phyloP scores from a whole-genome alignment of 164 flowering plant species.

The Nymphaea colorata region DNA sequence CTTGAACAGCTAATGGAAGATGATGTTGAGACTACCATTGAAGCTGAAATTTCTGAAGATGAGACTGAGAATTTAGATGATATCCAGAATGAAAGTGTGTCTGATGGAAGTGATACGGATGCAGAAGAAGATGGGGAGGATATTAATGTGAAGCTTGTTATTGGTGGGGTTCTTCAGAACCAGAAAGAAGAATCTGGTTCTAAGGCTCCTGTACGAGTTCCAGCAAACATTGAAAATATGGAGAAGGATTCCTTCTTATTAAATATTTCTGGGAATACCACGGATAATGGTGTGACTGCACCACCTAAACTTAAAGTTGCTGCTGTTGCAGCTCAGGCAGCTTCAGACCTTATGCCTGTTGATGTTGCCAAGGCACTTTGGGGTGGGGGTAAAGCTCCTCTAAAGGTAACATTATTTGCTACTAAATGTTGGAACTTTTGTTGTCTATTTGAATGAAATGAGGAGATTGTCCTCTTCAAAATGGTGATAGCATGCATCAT shows the following conservation, averaged over 20 bases:
- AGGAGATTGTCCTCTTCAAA: background rate
- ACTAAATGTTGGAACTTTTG: background rate
- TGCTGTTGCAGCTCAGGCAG: slow-evolving; percentile 55
- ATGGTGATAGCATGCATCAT: background rate
- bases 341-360: slow-evolving; percentile 85
- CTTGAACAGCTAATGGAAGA: slow-evolving; percentile 48
- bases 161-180: slow-evolving; percentile 80
- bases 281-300: slow-evolving; percentile 27
- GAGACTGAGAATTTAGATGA: slow-evolving; percentile 35
- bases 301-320: slow-evolving; percentile 46
- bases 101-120: slow-evolving; percentile 29
- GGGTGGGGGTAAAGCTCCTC: slow-evolving; percentile 53
- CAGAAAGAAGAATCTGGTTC: slow-evolving; percentile 41
- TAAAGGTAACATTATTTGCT: slow-evolving; percentile 38
- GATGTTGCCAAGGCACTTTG: slow-evolving; percentile 86
- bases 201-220: slow-evolving; percentile 55
- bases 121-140: slow-evolving; percentile 35
- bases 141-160: slow-evolving; percentile 51
- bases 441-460: background rate
- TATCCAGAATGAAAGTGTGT: slow-evolving; percentile 34
- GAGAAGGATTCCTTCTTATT: slow-evolving; percentile 71
- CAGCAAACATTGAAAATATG: slow-evolving; percentile 62
- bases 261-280: slow-evolving; percentile 43
- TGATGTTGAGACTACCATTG: slow-evolving; percentile 27
- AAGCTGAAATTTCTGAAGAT: slow-evolving; percentile 39